A percentile compares a stretch with the other conserved stretches of the same genome.
Conservation (phyloP, 768 basidiomycete genomes). For the Suillus spraguei region DNA sequence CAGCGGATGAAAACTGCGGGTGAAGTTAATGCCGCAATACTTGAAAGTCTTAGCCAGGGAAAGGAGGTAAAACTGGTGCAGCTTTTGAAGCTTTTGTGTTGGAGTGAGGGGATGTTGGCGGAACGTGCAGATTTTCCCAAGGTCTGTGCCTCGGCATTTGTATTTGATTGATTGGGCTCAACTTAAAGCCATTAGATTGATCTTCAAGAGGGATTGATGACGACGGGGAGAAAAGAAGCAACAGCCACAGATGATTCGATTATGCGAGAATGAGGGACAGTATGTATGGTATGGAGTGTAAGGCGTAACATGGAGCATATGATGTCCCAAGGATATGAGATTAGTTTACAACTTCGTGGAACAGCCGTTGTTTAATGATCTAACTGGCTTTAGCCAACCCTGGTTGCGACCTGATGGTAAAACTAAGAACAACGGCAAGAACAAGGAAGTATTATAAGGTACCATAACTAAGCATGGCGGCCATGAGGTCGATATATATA, state of each 20-base stretch:
- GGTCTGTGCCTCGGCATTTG: constrained; percentile 42
- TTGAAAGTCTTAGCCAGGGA: constrained; percentile 90
- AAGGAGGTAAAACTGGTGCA: constrained; percentile 89
- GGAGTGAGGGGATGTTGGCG: constrained; percentile 82
- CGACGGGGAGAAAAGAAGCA: constrained; percentile 19
- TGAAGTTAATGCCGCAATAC: constrained; percentile 93
- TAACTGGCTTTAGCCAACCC: background rate
- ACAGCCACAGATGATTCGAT: constrained; percentile 5
- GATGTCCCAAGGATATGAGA: background rate
- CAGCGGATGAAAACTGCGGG: constrained; percentile 95
- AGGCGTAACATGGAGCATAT: background rate
- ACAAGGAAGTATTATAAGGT: background rate
- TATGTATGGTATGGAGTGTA: background rate
- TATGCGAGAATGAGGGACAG: constrained; percentile 28
- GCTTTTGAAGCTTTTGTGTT: constrained; percentile 79
- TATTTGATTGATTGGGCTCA: constrained; percentile 28
- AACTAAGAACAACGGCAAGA: constrained; percentile 4
- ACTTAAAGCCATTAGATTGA: constrained; percentile 31
- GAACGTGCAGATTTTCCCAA: constrained; percentile 82
- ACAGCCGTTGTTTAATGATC: background rate
- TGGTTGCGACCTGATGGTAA: background rate
- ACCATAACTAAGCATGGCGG: background rate
- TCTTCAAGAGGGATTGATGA: constrained; percentile 25
- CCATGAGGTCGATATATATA: constrained; percentile 2
- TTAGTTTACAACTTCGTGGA: background rate